phyloP scores from a whole-genome alignment of 306 rosid genomes.

The Fagus sylvatica region DNA sequence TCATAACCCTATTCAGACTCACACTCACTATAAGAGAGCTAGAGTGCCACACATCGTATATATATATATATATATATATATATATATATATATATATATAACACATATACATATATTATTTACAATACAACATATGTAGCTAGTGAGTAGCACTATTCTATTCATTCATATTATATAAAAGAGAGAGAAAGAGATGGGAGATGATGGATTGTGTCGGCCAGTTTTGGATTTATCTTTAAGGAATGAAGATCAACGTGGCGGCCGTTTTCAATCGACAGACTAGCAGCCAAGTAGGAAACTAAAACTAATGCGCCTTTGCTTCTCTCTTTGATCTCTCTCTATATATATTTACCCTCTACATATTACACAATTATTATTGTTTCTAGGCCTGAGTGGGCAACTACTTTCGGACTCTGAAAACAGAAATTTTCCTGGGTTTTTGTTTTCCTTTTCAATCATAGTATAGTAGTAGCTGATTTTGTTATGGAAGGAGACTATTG shows the following conservation, averaged over 20 bases:
- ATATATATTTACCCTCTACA: background rate
- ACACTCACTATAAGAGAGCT: background rate
- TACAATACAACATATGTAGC: too few relatives aligned
- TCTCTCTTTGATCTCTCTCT: background rate
- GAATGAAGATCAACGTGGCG: conserved; percentile 88
- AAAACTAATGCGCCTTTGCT: conserved; percentile 21
- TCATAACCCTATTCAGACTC: conserved; percentile 6
- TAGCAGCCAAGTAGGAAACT: conserved; percentile 85
- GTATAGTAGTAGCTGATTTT: background rate
- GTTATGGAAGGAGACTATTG: conserved; percentile 62
- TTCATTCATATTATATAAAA: background rate
- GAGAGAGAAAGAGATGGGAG: conserved; percentile 25
- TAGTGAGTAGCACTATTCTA: too few relatives aligned
- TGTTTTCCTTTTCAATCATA: background rate
- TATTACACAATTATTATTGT: conserved; percentile 19
- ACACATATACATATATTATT: background rate
- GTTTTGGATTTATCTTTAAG: conserved; percentile 68
- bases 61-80: too few relatives aligned
- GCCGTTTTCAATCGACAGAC: conserved; percentile 60
- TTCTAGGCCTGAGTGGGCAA: conserved; percentile 1
- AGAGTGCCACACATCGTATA: background rate
- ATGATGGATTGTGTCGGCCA: conserved; percentile 89
- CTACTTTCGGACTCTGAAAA: background rate
- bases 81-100: too few relatives aligned
- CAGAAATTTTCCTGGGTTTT: conserved; percentile 18